Percentiles rank a stretch among this genome's conserved stretches.
Evolutionary conservation across 305 asterid species (phyloP).

Genomic region (Ajuga reptans): DNA sequence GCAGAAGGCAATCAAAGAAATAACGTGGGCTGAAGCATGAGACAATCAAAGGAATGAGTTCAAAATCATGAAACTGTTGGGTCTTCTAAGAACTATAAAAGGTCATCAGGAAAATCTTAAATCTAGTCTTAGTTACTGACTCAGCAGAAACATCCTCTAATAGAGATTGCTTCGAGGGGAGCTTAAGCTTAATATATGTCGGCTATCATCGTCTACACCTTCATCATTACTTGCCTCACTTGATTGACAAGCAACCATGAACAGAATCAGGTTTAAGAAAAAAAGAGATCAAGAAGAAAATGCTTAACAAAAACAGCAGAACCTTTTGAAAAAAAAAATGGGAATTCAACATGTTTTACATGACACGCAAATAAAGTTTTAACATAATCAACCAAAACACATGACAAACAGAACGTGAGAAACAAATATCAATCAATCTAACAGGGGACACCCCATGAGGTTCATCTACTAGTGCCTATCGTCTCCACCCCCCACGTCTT

Average conservation of each 20-base stretch:
- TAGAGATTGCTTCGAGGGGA: not conserved
- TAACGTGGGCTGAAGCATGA: not conserved
- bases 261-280: too few species aligned
- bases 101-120: not conserved
- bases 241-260: too few species aligned
- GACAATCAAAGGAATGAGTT: not conserved
- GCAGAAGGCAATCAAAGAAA: not conserved
- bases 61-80: not conserved
- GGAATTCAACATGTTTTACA: too few species aligned
- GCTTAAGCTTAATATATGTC: too few species aligned
- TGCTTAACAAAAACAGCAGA: too few species aligned
- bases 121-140: not conserved
- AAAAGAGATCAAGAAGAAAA: too few species aligned
- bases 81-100: not conserved
- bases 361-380: not conserved
- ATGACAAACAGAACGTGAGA: not conserved
- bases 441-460: not conserved
- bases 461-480: too few species aligned
- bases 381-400: not conserved
- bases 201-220: too few species aligned
- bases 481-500: too few species aligned
- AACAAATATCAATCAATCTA: not conserved
- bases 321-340: too few species aligned
- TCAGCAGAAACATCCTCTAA: not conserved
- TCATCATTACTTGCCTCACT: too few species aligned